Evolutionary conservation across 345 rosid genomes (phyloP).

Genomic region (Sonneratia caseolaris): DNA sequence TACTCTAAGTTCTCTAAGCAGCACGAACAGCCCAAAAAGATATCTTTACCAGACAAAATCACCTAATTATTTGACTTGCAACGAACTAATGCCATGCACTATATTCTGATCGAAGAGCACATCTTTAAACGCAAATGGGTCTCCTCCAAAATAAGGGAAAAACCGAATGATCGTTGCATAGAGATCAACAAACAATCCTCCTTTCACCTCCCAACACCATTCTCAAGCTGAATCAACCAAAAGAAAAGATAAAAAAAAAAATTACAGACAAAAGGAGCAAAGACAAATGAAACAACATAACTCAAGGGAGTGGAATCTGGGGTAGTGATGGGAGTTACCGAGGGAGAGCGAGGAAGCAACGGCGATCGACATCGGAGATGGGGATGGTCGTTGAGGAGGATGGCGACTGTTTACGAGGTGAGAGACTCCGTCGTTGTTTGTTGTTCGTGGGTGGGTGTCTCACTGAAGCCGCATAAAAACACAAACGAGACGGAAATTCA

Average conservation of each 20-base stretch:
- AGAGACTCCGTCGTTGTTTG: neutral
- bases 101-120: neutral
- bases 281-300: neutral
- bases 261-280: neutral
- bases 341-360: constrained; percentile 54
- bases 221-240: neutral
- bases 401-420: neutral
- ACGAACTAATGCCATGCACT: neutral
- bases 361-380: constrained; percentile 55
- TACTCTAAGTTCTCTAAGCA: neutral
- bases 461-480: neutral
- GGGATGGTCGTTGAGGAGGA: neutral
- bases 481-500: neutral
- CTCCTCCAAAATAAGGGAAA: neutral
- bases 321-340: constrained; percentile 26
- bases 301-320: neutral
- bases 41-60: neutral
- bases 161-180: neutral
- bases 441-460: neutral
- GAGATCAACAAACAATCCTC: neutral
- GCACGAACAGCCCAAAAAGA: neutral
- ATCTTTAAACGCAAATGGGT: constrained; percentile 1
- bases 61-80: neutral
- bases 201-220: neutral
- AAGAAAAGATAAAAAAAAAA: neutral